Evolutionary conservation across 1,284 basidiomycete genomes (phyloP), one percentile per base, ranked within the genome.

Genomic region (Austroboletus novae-zelandiae): DNA sequence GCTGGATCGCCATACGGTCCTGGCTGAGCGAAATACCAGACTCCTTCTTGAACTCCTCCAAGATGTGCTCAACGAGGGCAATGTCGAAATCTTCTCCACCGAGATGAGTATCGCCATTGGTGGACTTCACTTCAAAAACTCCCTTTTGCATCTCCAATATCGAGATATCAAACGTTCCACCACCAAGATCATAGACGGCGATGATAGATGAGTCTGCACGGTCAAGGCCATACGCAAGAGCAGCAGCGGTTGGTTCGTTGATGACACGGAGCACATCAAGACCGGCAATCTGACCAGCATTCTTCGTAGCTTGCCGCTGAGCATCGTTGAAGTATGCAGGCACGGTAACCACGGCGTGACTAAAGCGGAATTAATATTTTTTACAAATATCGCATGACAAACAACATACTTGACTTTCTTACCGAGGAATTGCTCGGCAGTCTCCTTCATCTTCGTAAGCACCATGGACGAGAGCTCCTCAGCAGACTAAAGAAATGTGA

Each of bases 281-380:
- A 65, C 96, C 95, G 40, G 96, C 94, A 63, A 98, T 98, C 67
- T 91, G 86, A 71, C 96, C 96, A 48, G 97, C 94, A 61, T 98
- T 89, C 76, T 98, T 98, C 57, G 96, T 99, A 14, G 97, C 96
- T 77, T 97, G 94, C 59, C 96, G 88, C 73, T 99, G 96, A 30
- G 96, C 94, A 71, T 99, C 97, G 72, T 99, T 99, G 83, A 98
- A 98, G 77, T 98, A 98, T 1, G 95, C 95, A 5, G 95, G 95
- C 36, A 98, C 96, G 31, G 95, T 98, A 65, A 98, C 79, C 62
- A 98, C 95, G 49, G 83, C 83, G 49, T 87, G 83, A 62, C 84
- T 89, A 57, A 20, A 49, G 54, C n/a, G 40, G 40, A 45, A 43
- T 47, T 31, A 63, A 17, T 8, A 1, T 10, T 1, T n/a, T 10